Evolutionary conservation across 1,284 basidiomycete genomes (phyloP).

Genomic region (Heterobasidion parviporum): DNA sequence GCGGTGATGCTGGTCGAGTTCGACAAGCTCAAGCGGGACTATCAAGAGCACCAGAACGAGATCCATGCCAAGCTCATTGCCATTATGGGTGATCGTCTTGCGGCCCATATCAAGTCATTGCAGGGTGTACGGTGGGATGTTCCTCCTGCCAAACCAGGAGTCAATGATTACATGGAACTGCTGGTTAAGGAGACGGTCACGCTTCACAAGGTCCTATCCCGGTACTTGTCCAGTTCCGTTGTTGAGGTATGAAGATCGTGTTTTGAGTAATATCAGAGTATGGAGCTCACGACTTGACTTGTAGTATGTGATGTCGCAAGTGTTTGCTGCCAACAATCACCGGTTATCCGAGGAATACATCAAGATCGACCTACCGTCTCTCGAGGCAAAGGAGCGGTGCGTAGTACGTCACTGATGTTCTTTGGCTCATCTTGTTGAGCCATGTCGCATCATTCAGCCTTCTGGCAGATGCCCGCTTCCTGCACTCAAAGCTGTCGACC

Average conservation of each 20-base stretch:
- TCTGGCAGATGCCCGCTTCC: constrained; percentile 67
- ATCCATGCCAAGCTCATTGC: constrained; percentile 96
- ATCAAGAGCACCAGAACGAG: constrained; percentile 98
- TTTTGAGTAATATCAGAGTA: constrained; percentile 1
- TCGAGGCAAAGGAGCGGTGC: constrained; percentile 79
- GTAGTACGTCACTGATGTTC: constrained; percentile 7
- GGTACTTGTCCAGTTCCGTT: constrained; percentile 73
- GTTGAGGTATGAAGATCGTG: constrained; percentile 58
- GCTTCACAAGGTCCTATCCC: constrained; percentile 91
- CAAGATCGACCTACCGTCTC: constrained; percentile 71
- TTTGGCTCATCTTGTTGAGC: not conserved
- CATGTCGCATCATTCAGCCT: constrained; percentile 38
- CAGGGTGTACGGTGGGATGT: constrained; percentile 76
- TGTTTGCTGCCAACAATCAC: constrained; percentile 86
- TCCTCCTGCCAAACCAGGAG: constrained; percentile 40
- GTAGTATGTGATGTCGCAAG: constrained; percentile 87
- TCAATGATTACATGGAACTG: constrained; percentile 84
- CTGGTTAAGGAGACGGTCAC: constrained; percentile 95
- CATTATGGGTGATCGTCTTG: constrained; percentile 95
- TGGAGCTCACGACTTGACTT: constrained; percentile 1
- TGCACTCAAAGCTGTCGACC: constrained; percentile 65
- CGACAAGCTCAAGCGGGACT: constrained; percentile 98
- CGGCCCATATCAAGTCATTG: constrained; percentile 76
- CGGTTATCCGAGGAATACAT: constrained; percentile 80
- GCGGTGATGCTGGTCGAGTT: constrained; percentile 97